Evolutionary conservation across 164 flowering plant species (phyloP).

Genomic region (Aristolochia fimbriata): DNA sequence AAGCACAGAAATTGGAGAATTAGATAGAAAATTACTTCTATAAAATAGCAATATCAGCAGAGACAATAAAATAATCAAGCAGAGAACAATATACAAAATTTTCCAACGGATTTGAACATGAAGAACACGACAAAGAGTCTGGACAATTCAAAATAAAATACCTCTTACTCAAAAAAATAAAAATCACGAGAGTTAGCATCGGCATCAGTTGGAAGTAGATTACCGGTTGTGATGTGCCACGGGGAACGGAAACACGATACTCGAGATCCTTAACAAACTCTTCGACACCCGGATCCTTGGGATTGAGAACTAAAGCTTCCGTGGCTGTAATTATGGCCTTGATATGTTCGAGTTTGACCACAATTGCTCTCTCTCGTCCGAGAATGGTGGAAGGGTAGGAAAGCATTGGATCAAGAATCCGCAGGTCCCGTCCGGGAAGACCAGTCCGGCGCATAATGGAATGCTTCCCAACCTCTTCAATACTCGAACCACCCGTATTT

Average conservation of each 20-base stretch:
- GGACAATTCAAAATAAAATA: no score
- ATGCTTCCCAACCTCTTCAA: constrained; percentile 28
- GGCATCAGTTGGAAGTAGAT: no score
- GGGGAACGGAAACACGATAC: constrained; percentile 15
- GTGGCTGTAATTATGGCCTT: constrained; percentile 33
- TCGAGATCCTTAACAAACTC: constrained; percentile 31
- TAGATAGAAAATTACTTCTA: no score
- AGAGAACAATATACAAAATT: no score
- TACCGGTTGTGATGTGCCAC: constrained; percentile 8
- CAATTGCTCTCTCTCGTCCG: constrained; percentile 35
- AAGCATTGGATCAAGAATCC: constrained; percentile 30
- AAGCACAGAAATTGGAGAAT: no score
- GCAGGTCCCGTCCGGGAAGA: constrained; percentile 25
- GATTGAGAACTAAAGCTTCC: constrained; percentile 28
- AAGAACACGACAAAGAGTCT: no score
- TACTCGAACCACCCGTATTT: constrained; percentile 20
- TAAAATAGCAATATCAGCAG: no score
- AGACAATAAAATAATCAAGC: no score
- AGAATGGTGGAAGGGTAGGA: constrained; percentile 29
- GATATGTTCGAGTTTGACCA: constrained; percentile 33
- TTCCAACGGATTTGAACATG: no score
- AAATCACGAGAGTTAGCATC: no score
- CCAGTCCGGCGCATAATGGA: constrained; percentile 29
- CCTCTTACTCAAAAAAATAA: no score
- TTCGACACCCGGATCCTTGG: constrained; percentile 21